A percentile compares a stretch with the other conserved stretches of the same genome.
Conservation (phyloP, 352 stramenopile genomes). For the Halophytophthora polymorphica region DNA sequence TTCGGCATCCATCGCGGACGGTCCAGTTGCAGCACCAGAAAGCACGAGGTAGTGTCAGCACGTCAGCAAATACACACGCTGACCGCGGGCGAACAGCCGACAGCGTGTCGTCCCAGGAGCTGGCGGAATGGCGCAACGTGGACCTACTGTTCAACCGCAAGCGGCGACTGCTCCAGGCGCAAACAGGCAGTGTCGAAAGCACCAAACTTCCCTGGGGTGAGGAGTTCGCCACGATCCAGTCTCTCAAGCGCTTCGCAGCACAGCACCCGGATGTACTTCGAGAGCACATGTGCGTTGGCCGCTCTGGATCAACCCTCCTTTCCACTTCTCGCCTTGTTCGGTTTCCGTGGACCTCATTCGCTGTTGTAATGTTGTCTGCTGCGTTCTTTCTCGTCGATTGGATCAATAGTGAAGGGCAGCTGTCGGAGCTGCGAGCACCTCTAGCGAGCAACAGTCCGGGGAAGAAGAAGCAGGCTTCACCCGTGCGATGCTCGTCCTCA, state of each 20-base stretch:
- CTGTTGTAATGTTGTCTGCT: neutral
- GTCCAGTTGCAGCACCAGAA: neutral
- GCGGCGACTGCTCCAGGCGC: conserved; percentile 33
- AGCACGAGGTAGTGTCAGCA: neutral
- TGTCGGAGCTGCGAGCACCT: conserved; percentile 23
- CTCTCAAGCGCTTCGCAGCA: conserved; percentile 52
- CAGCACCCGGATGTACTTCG: conserved; percentile 52
- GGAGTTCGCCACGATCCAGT: conserved; percentile 60
- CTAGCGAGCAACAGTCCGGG: conserved; percentile 13
- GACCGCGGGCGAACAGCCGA: conserved; percentile 12
- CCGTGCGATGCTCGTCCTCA: conserved; percentile 1
- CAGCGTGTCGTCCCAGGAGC: conserved; percentile 30
- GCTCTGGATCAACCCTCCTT: neutral
- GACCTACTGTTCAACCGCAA: conserved; percentile 55
- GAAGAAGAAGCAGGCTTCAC: conserved; percentile 5
- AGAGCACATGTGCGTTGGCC: conserved; percentile 44
- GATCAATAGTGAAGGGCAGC: conserved; percentile 20
- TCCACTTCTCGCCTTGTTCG: neutral
- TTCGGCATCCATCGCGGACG: neutral
- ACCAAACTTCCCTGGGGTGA: conserved; percentile 53
- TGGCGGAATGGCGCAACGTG: conserved; percentile 61
- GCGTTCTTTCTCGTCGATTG: neutral
- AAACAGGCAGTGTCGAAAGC: conserved; percentile 38
- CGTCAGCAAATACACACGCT: conserved; percentile 1
- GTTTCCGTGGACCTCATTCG: neutral